Conservation (phyloP, 1,284 basidiomycete species). For the Ganoderma leucocontextum region DNA sequence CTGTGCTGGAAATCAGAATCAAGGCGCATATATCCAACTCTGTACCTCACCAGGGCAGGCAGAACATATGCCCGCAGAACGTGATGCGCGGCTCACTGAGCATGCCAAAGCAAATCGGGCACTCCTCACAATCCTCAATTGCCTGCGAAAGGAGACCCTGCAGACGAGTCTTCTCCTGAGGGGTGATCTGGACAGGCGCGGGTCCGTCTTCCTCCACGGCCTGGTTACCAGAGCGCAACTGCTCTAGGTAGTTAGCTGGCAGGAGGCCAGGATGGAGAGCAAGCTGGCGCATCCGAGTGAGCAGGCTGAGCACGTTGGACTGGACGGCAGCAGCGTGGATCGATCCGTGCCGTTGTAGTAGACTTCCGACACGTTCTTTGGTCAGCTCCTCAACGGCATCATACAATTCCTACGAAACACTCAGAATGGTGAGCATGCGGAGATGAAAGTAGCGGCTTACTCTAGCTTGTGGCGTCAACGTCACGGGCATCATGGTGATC, state of each 20-base stretch:
- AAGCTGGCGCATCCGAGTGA: conserved; percentile 89
- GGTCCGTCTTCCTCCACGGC: conserved; percentile 40
- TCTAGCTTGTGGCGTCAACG: conserved; percentile 72
- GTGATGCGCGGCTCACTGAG: conserved; percentile 81
- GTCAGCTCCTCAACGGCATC: conserved; percentile 77
- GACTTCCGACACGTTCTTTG: conserved; percentile 65
- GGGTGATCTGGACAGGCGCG: conserved; percentile 50
- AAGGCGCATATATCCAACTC: conserved; percentile 2
- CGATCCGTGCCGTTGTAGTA: conserved; percentile 54
- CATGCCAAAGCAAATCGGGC: conserved; percentile 78
- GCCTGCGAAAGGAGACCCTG: conserved; percentile 70
- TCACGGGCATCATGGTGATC: conserved; percentile 75
- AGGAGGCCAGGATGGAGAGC: conserved; percentile 84
- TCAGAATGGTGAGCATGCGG: not conserved
- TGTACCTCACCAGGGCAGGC: conserved; percentile 67
- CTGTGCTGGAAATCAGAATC: conserved; percentile 44
- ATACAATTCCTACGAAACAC: conserved; percentile 64
- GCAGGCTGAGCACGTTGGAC: conserved; percentile 79
- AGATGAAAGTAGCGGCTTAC: conserved; percentile 26
- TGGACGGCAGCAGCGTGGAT: conserved; percentile 56
- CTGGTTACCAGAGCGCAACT: conserved; percentile 56
- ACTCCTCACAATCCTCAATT: conserved; percentile 87
- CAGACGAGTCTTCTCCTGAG: conserved; percentile 62
- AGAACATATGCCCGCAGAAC: conserved; percentile 81
- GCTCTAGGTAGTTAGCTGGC: conserved; percentile 78